Evolutionary conservation across 352 stramenopile species (phyloP).

Genomic region (Thalassiosira hispida): DNA sequence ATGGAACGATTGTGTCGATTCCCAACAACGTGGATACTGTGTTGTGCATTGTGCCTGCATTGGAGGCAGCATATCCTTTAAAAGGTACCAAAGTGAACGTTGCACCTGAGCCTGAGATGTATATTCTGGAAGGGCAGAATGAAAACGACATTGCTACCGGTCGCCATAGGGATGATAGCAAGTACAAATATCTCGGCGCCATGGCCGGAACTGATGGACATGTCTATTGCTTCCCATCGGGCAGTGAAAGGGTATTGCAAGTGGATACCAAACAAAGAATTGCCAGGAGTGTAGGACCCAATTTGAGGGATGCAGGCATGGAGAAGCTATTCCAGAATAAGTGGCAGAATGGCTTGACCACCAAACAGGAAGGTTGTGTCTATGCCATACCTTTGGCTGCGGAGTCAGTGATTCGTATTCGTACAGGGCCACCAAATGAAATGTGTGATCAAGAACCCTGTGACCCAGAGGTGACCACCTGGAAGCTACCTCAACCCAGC

Average conservation of each 20-base stretch:
- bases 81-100: slow-evolving; percentile 4
- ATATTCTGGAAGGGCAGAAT: slow-evolving; percentile 52
- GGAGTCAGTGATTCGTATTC: slow-evolving; percentile 73
- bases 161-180: slow-evolving; percentile 74
- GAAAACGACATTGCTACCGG: slow-evolving; percentile 63
- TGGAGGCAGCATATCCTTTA: slow-evolving; percentile 24
- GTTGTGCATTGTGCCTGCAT: slow-evolving; percentile 58
- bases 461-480: slow-evolving; percentile 65
- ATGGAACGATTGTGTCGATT: slow-evolving; percentile 78
- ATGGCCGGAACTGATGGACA: slow-evolving; percentile 72
- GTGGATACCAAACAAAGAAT: slow-evolving; percentile 61
- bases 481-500: slow-evolving; percentile 52
- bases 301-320: slow-evolving; percentile 66
- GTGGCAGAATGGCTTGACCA: slow-evolving; percentile 82
- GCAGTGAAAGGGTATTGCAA: slow-evolving; percentile 73
- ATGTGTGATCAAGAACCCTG: background rate
- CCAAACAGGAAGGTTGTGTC: slow-evolving; percentile 65
- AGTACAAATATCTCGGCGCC: slow-evolving; percentile 85
- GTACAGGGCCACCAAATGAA: slow-evolving; percentile 22
- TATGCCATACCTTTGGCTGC: slow-evolving; percentile 80
- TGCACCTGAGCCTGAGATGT: slow-evolving; percentile 52
- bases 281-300: slow-evolving; percentile 65
- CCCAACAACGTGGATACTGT: slow-evolving; percentile 74
- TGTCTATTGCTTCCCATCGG: slow-evolving; percentile 80
- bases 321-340: slow-evolving; percentile 80